Percentiles rank a stretch among this genome's conserved stretches.
Conservation (phyloP, 225 moss, liverwort and hornwort species). For the Takakia lepidozioides region DNA sequence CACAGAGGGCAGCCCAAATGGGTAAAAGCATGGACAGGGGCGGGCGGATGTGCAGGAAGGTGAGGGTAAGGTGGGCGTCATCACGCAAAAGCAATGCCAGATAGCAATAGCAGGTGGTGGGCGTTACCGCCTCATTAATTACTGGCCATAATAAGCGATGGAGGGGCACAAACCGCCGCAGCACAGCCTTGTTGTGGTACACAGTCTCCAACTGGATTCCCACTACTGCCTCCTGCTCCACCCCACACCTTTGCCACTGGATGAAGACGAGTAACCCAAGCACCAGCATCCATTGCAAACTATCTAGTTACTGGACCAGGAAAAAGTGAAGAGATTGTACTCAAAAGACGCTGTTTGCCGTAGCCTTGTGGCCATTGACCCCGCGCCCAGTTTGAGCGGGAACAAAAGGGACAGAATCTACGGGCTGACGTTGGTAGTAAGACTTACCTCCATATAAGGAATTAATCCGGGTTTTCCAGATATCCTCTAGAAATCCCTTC, state of each 20-base stretch:
- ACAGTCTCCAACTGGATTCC: conserved; percentile 85
- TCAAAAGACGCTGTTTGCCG: too few species aligned
- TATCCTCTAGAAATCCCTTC: too few species aligned
- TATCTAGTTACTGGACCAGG: conserved; percentile 5
- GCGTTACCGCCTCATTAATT: conserved; percentile 80
- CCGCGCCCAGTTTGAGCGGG: too few species aligned
- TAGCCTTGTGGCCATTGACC: too few species aligned
- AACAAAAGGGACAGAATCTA: too few species aligned
- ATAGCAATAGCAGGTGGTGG: conserved; percentile 77
- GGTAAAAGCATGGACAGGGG: conserved; percentile 70
- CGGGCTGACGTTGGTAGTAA: too few species aligned
- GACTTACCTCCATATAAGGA: too few species aligned
- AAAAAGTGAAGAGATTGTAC: conserved; percentile 7
- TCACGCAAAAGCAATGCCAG: conserved; percentile 68
- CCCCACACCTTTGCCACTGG: conserved; percentile 27
- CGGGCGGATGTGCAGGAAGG: conserved; percentile 63
- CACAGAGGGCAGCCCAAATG: conserved; percentile 71
- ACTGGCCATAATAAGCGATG: conserved; percentile 73
- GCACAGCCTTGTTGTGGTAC: conserved; percentile 51
- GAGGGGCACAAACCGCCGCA: conserved; percentile 67
- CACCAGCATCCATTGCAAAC: conserved; percentile 20
- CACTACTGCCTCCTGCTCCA: conserved; percentile 74
- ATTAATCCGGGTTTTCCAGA: too few species aligned
- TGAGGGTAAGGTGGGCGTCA: conserved; percentile 54
- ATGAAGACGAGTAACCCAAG: conserved; percentile 12